Conservation (phyloP, 2,329 filamentous ascomycete species). For the Didymella sp. region DNA sequence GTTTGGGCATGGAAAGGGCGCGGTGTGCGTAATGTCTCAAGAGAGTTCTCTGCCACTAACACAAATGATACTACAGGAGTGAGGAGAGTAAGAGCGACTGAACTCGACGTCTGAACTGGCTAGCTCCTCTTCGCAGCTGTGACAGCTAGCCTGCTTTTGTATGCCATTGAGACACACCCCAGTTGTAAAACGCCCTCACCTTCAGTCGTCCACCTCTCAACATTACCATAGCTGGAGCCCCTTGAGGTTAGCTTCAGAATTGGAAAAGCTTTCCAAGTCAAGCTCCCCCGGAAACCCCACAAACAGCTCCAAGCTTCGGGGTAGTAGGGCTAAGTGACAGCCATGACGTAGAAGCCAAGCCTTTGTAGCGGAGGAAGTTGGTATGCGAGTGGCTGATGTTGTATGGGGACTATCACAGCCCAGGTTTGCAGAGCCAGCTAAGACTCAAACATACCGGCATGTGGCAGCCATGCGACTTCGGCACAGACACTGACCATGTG, state of each 20-base stretch:
- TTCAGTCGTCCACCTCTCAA: background rate
- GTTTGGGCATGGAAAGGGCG: constrained; percentile 20
- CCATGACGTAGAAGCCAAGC: constrained; percentile 8
- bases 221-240: background rate
- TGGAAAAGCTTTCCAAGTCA: constrained; percentile 20
- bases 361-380: background rate
- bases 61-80: constrained; percentile 11
- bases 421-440: background rate
- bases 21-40: constrained; percentile 20
- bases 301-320: constrained; percentile 10
- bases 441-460: background rate
- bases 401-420: constrained; percentile 3
- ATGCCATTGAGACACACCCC: background rate
- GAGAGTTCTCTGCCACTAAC: constrained; percentile 22
- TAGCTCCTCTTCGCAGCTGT: background rate
- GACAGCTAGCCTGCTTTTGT: constrained; percentile 1
- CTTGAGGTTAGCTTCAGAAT: constrained; percentile 3
- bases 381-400: constrained; percentile 1
- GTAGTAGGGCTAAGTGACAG: constrained; percentile 2
- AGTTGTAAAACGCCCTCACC: background rate
- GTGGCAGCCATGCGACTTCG: background rate
- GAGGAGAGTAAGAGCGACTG: constrained; percentile 10
- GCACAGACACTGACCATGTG: background rate
- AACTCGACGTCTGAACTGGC: background rate
- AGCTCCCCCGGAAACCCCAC: constrained; percentile 16